Evolutionary conservation across 495 filamentous ascomycete species (phyloP).

Genomic region (Cercophora samala): DNA sequence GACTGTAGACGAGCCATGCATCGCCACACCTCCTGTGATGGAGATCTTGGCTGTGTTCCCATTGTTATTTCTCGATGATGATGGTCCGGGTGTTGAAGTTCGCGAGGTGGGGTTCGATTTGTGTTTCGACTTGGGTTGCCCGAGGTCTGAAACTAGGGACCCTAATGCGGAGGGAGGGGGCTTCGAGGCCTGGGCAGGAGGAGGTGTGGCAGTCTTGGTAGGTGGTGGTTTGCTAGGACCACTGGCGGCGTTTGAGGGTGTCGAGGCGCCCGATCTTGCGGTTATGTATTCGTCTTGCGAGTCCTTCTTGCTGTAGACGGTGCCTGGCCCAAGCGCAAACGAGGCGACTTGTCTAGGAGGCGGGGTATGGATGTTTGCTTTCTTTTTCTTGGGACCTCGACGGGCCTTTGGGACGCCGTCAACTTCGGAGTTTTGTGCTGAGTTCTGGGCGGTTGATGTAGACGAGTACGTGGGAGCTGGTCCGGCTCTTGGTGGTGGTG

Average conservation of each 20-base stretch:
- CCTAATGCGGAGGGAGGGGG: conserved; percentile 68
- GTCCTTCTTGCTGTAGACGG: conserved; percentile 43
- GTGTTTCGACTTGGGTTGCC: conserved; percentile 57
- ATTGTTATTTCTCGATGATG: conserved; percentile 31
- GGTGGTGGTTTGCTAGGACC: conserved; percentile 39
- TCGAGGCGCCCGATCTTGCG: conserved; percentile 32
- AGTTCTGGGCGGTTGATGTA: conserved; percentile 21
- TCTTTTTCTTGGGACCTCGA: conserved; percentile 54
- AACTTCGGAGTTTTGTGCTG: conserved; percentile 25
- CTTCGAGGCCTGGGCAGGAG: conserved; percentile 42
- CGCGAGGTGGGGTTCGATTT: conserved; percentile 54
- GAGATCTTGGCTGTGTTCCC: conserved; percentile 53
- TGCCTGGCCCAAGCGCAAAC: conserved; percentile 35
- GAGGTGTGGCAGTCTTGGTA: conserved; percentile 35
- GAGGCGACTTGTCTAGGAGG: conserved; percentile 64
- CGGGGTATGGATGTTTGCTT: conserved; percentile 56
- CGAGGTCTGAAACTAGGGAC: conserved; percentile 72
- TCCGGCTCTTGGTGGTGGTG: conserved; percentile 1
- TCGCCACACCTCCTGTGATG: conserved; percentile 67
- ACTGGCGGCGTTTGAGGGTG: conserved; percentile 32
- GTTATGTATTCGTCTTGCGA: conserved; percentile 41
- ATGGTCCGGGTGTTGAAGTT: conserved; percentile 52
- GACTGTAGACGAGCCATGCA: conserved; percentile 72
- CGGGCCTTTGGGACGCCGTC: conserved; percentile 34
- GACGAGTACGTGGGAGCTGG: background rate